Evolutionary conservation across 140 eudicot species (phyloP), one percentile per base, ranked within the genome.

Genomic region (Erigeron philadelphicus): DNA sequence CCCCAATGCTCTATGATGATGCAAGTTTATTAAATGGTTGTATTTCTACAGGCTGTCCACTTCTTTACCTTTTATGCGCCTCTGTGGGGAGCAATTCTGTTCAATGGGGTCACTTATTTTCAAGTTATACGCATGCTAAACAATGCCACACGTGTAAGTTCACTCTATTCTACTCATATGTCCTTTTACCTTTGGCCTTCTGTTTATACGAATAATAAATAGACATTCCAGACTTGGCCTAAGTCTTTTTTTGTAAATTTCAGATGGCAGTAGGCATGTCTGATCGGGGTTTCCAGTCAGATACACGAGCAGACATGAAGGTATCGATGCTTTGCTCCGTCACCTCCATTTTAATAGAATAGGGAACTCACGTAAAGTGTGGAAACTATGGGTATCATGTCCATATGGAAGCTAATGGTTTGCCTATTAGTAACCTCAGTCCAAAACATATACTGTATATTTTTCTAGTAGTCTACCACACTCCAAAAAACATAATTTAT

Each of bases 191-290:
- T 16, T 31, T 52, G 42, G 64, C 13, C 21, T 69, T 21, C 52
- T 82, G 47, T 25, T 62, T 54, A 43, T 66, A 40, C 8, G 17
- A 43, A 44, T 69, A 63, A 62, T 55, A 43, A 64, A 73, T 41
- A 16, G 75, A 58, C 59, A 0, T 8, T 79, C 58, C 16, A 21
- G 38, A 54, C 44, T 66, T 45, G 46, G 11, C 67, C 54, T 71
- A 66, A 73, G 66, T 56, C 57, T 11, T 46, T 57, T 49, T 66
- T 46, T 72, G 42, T 71, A 66, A 74, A 59, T 78, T 85, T 72
- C 89, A 89, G 98, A 93, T 93, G 98, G 96, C 95, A 68, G 98
- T 79, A 50, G 94, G 90, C 72, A 93, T 93, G 90, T 89, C 96
- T 15, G 95, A 89, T 38, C 78, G 93, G 42, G 79, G 82, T 43